Evolutionary conservation across 306 rosid genomes (phyloP).

Genomic region (Dalbergia cultrata): DNA sequence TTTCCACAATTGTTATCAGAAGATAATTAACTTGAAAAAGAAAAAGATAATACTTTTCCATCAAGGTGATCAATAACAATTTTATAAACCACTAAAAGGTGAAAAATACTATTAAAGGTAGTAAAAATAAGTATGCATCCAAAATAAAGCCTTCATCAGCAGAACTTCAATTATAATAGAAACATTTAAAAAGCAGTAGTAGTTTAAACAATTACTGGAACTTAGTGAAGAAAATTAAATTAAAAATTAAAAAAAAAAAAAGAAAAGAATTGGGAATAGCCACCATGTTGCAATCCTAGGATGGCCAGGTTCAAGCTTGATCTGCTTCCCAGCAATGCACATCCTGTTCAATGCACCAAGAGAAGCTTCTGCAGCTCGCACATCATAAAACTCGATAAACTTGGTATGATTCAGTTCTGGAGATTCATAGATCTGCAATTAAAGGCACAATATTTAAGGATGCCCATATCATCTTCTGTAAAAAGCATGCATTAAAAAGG

Average conservation of each 20-base stretch:
- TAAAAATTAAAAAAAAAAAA: constrained; percentile 3
- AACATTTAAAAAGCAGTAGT: constrained; percentile 33
- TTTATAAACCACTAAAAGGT: constrained; percentile 34
- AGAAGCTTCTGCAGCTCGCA: constrained; percentile 81
- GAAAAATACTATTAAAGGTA: constrained; percentile 16
- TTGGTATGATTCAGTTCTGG: constrained; percentile 61
- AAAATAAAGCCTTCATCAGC: constrained; percentile 23
- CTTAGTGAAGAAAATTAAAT: constrained; percentile 18
- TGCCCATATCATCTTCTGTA: constrained; percentile 6
- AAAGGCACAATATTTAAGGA: constrained; percentile 32
- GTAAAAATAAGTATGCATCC: constrained; percentile 28
- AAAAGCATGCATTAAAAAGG: constrained; percentile 30
- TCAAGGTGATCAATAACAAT: constrained; percentile 33
- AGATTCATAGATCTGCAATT: constrained; percentile 69
- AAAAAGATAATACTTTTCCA: constrained; percentile 22
- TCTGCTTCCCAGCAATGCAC: constrained; percentile 78
- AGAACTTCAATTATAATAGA: constrained; percentile 10
- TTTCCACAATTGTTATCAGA: constrained; percentile 35
- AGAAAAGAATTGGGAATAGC: constrained; percentile 39
- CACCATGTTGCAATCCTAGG: constrained; percentile 61
- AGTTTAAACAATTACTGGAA: constrained; percentile 24
- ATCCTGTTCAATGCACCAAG: constrained; percentile 63
- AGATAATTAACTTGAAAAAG: constrained; percentile 27
- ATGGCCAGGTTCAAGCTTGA: constrained; percentile 74
- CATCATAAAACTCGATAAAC: constrained; percentile 76